Evolutionary conservation across 345 rosid species (phyloP).

Genomic region (Mangifera indica): DNA sequence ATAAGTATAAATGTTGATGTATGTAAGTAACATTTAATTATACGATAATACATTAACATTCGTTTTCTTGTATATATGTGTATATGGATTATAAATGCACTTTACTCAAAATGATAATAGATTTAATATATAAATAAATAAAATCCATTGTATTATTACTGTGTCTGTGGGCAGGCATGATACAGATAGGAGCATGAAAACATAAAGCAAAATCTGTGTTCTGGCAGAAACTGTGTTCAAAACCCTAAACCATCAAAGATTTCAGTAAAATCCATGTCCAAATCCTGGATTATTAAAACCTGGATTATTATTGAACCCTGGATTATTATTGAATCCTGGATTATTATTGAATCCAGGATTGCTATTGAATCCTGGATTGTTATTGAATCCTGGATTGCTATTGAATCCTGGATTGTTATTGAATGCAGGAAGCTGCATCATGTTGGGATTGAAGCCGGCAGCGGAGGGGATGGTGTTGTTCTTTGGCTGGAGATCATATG

Average conservation of each 20-base stretch:
- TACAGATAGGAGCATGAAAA: not conserved
- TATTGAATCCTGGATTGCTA: not conserved
- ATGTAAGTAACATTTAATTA: too few relatives aligned
- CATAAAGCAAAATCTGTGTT: not conserved
- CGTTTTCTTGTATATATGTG: too few relatives aligned
- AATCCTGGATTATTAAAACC: too few relatives aligned
- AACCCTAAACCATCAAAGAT: not conserved
- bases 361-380: not conserved
- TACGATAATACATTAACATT: too few relatives aligned
- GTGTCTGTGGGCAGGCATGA: not conserved
- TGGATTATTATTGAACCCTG: too few relatives aligned
- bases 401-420: too few relatives aligned
- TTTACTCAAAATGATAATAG: too few relatives aligned
- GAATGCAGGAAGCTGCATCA: constrained; percentile 14
- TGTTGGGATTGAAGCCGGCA: constrained; percentile 17
- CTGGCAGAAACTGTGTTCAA: not conserved
- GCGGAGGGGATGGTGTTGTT: not conserved
- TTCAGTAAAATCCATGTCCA: constrained; percentile 21
- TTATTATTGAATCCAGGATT: too few relatives aligned
- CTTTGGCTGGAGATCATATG: not conserved
- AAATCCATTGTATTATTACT: not conserved
- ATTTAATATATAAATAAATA: too few relatives aligned
- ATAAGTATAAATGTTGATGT: too few relatives aligned
- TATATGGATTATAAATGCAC: too few relatives aligned
- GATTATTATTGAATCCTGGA: too few relatives aligned